Conservation (phyloP, 306 rosid species). For the Vigna reflexopilosa region DNA sequence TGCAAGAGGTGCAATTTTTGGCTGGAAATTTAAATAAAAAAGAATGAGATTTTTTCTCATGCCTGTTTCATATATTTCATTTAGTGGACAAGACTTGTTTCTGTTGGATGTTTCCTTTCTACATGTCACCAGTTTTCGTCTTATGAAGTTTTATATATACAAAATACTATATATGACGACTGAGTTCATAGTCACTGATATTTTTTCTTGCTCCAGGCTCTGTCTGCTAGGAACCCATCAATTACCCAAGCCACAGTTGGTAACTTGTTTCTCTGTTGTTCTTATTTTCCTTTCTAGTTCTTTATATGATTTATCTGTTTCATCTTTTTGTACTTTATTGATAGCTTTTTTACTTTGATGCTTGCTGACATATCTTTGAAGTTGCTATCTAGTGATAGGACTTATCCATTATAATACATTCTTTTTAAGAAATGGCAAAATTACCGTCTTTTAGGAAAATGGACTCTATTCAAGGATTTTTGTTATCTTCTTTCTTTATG, state of each 20-base stretch:
- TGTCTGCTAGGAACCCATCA: conserved; percentile 70
- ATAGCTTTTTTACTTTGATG: neutral
- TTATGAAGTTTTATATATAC: conserved; percentile 2
- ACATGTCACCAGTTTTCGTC: neutral
- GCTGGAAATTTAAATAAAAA: conserved; percentile 22
- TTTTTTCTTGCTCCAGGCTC: conserved; percentile 65
- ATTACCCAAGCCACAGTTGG: conserved; percentile 62
- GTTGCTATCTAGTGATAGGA: neutral
- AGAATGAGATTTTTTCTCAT: neutral
- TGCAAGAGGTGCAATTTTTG: conserved; percentile 68
- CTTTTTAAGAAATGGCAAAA: neutral
- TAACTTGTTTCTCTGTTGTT: conserved; percentile 44
- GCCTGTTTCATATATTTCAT: neutral
- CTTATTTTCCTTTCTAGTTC: conserved; percentile 30
- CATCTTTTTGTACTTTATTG: conserved; percentile 5
- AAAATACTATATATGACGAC: conserved; percentile 5
- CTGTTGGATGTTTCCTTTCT: conserved; percentile 25
- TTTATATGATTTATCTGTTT: conserved; percentile 8
- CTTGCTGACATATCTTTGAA: conserved; percentile 24
- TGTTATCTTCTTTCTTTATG: neutral
- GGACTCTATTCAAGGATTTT: neutral
- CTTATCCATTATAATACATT: neutral
- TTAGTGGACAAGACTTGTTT: neutral
- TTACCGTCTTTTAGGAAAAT: neutral
- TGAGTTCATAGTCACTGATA: conserved; percentile 4